Percentiles rank a stretch among this genome's conserved stretches.
These are phyloP conservation scores for Dentipellis fragilis DNA, from an alignment of 768 basidiomycete species.

Conservation along the genomic window DNA sequence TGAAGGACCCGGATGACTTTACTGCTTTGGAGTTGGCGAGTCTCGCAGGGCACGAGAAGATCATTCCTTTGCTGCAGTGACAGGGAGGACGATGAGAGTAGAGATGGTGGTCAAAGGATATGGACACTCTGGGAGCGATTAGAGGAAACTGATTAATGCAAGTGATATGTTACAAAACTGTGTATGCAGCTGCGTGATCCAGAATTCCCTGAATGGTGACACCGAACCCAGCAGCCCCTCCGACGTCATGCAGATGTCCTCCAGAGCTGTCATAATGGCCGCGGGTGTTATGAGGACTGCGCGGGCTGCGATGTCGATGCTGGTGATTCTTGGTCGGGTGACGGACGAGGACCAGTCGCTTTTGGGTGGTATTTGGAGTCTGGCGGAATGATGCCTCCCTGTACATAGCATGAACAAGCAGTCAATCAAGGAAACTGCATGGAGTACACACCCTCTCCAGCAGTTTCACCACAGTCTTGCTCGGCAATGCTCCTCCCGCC, in stretches of 20 bases:
- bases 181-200: no score
- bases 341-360: constrained; percentile 12
- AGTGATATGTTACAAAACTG: background rate
- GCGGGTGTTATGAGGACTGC: background rate
- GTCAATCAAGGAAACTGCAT: background rate
- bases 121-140: background rate
- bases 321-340: background rate
- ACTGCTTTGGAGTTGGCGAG: constrained; percentile 51
- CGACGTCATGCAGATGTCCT: no score
- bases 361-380: constrained; percentile 45
- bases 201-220: no score
- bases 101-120: background rate
- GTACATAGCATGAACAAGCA: constrained; percentile 3
- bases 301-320: background rate
- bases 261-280: no score
- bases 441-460: constrained; percentile 60
- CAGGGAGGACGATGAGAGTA: background rate
- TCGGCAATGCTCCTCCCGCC: constrained; percentile 70
- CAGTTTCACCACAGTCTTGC: constrained; percentile 63
- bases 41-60: constrained; percentile 44
- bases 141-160: background rate
- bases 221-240: no score
- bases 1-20: constrained; percentile 59
- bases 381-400: constrained; percentile 57
- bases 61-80: constrained; percentile 30